These are phyloP conservation scores for Parmelia sp. DNA, from an alignment of 495 filamentous ascomycete species.

Conservation along the genomic window DNA sequence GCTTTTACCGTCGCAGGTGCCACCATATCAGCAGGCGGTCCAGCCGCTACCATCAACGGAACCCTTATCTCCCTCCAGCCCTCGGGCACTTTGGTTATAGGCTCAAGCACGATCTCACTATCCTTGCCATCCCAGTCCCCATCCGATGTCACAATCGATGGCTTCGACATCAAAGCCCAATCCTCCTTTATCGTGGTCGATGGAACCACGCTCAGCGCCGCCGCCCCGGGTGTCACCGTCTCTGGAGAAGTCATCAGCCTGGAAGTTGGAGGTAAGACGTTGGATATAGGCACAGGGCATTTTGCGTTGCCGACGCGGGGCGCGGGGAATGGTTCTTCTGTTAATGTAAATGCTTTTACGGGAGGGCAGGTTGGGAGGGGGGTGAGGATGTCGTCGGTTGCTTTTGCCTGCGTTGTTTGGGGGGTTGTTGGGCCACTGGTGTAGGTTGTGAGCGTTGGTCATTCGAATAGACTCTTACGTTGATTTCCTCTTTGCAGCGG, in stretches of 20 bases:
- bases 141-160: background rate
- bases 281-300: background rate
- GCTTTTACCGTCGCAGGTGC: background rate
- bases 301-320: constrained; percentile 1
- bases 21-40: constrained; percentile 7
- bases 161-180: background rate
- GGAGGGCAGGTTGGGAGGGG: background rate
- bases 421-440: too few relatives aligned
- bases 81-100: background rate
- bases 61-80: constrained; percentile 8
- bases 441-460: too few relatives aligned
- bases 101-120: constrained; percentile 6
- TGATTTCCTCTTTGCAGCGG: too few relatives aligned
- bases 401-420: background rate
- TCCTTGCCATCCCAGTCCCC: background rate
- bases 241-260: background rate
- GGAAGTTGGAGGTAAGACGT: background rate
- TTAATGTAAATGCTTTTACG: background rate
- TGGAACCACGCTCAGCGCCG: background rate
- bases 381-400: background rate
- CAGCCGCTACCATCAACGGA: constrained; percentile 5
- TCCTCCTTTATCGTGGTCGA: constrained; percentile 4
- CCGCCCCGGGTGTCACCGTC: background rate
- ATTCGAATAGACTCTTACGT: too few relatives aligned
- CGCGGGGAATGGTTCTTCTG: background rate